phyloP scores from a whole-genome alignment of 2,329 filamentous ascomycete genomes.

The Fusarium annulatum region DNA sequence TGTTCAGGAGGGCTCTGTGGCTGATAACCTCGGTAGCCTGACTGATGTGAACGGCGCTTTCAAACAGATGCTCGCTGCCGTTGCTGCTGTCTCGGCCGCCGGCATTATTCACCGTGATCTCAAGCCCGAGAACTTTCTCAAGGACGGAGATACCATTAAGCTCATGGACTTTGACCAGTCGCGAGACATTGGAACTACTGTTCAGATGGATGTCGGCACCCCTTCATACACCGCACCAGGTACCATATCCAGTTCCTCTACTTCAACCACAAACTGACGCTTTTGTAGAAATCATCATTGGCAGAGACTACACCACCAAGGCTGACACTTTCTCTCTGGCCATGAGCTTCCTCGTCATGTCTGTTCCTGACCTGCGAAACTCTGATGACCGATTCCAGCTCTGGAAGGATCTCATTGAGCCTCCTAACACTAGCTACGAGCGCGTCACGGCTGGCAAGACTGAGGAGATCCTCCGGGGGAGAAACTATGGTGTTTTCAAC shows the following conservation, averaged over 20 bases:
- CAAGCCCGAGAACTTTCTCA: conserved; percentile 26
- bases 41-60: conserved; percentile 7
- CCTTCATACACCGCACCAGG: conserved; percentile 15
- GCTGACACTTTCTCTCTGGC: conserved; percentile 2
- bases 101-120: conserved; percentile 20
- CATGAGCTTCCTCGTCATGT: conserved; percentile 18
- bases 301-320: conserved; percentile 4
- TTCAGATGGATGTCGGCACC: conserved; percentile 15
- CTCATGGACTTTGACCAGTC: conserved; percentile 29
- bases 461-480: neutral
- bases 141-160: conserved; percentile 18
- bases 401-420: conserved; percentile 23
- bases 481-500: conserved; percentile 7
- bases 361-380: neutral
- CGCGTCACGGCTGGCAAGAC: neutral
- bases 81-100: conserved; percentile 11
- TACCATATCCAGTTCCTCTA: neutral
- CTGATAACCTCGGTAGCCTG: conserved; percentile 2
- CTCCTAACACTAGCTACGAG: neutral
- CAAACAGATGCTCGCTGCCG: conserved; percentile 18
- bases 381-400: conserved; percentile 1
- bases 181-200: neutral
- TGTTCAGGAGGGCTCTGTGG: conserved; percentile 7
- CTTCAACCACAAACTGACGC: rapidly evolving
- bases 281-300: conserved; percentile 10